These are phyloP conservation scores for Paracamarosporium sp. DNA, from an alignment of 2,329 filamentous ascomycete species.

Conservation along the genomic window DNA sequence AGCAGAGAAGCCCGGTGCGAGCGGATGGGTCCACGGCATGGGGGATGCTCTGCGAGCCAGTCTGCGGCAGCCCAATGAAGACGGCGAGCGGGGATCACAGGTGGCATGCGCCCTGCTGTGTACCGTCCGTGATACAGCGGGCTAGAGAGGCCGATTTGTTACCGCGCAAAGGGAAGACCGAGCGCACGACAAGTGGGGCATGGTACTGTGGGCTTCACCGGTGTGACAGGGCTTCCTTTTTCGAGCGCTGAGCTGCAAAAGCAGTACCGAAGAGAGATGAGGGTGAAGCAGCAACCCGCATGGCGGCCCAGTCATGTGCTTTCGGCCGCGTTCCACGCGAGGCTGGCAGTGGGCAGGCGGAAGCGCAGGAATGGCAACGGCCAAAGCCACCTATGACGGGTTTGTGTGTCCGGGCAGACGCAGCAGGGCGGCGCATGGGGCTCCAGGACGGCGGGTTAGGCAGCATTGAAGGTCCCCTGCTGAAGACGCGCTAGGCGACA, in stretches of 20 bases:
- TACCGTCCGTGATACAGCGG: slow-evolving; percentile 7
- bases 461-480: slow-evolving; percentile 13
- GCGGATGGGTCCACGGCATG: slow-evolving; percentile 3
- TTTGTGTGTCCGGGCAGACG: background rate
- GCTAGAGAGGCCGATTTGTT: slow-evolving; percentile 4
- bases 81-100: slow-evolving; percentile 6
- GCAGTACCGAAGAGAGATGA: slow-evolving; percentile 13
- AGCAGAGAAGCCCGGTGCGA: background rate
- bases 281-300: slow-evolving; percentile 15
- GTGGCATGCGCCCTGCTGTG: slow-evolving; percentile 9
- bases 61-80: slow-evolving; percentile 13
- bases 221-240: background rate
- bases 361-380: background rate
- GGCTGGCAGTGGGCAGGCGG: slow-evolving; percentile 4
- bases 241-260: slow-evolving; percentile 1
- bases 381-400: slow-evolving; percentile 9
- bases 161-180: slow-evolving; percentile 1
- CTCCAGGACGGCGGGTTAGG: slow-evolving; percentile 20
- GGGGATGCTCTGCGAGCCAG: slow-evolving; percentile 4
- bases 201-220: slow-evolving; percentile 11
- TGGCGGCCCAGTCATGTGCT: slow-evolving; percentile 22
- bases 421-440: slow-evolving; percentile 14
- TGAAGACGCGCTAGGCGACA: background rate
- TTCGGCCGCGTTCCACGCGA: background rate
- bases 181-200: slow-evolving; percentile 9